Evolutionary conservation across 2,329 filamentous ascomycete species (phyloP), one percentile per base, ranked within the genome.

Genomic region (Tothia fuscella): DNA sequence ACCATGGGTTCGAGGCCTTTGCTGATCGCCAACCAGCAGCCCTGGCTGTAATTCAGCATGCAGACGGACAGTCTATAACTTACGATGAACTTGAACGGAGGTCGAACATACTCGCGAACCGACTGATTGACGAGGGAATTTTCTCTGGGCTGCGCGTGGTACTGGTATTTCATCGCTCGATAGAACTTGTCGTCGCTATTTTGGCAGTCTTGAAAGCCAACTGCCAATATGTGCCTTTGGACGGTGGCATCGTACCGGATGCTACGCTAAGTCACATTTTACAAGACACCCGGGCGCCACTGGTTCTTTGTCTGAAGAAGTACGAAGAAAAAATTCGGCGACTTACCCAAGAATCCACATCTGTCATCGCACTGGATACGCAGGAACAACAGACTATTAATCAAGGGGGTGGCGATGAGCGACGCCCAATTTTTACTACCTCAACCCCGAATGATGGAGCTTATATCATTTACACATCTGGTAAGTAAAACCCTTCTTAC

Each of bases 211-310:
- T 78, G 25, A 72, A 71, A 43, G 67, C 67, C 36, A 72, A 73
- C 16, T 73, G 67, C 12, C 72, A 78, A 48, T 78, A 78, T 50
- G 64, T 76, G 4, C 74, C 74, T 3, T 61, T 78, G 2, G 74
- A 78, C 46, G 72, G 72, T 26, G 67, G 68, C 5, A 62, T 72
- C 24, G 66, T 70, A 7, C 60, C 70, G 0, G 66, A 70, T 38
- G 57, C 60, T 14, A 66, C 66, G 3, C 59, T 77, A 20, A 55
- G 57, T 19, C 65, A 69, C 43, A 71, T 74, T 20, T 58, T 75
- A 35, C 53, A 58, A 20, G 62, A 76, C 48, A 65, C 68, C 26
- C 9, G n/a, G n/a, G 26, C 26, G 9, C 26, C 26, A n/a, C n/a
- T 29, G 9, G 26, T 29, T n/a, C 9, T 29, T 29, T 29, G 26